These are phyloP conservation scores for Gaeumannomyces tritici DNA, from an alignment of 2,329 filamentous ascomycete species.

Conservation along the genomic window DNA sequence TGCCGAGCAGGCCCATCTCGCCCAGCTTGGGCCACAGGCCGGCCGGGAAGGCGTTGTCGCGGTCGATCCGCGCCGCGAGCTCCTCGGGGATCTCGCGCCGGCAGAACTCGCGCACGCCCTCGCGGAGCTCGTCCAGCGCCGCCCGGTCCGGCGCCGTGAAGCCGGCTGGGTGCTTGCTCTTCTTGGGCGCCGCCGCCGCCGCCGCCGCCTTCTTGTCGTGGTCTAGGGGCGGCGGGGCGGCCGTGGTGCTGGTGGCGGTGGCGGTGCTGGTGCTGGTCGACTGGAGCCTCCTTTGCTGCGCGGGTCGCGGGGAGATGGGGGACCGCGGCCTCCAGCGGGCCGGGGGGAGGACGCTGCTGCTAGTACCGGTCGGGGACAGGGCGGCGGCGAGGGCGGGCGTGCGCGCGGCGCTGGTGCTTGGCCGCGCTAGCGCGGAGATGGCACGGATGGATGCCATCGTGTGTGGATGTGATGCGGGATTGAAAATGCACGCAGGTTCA, in stretches of 20 bases:
- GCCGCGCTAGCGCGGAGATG: conserved; percentile 20
- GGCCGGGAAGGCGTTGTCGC: conserved; percentile 75
- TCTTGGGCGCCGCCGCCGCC: conserved; percentile 1
- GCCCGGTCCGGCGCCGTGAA: conserved; percentile 60
- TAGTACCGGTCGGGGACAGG: conserved; percentile 1
- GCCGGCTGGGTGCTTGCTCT: conserved; percentile 43
- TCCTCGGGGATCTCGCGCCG: conserved; percentile 79
- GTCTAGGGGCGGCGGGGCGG: conserved; percentile 4
- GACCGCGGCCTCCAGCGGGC: conserved; percentile 18
- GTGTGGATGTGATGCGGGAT: neutral
- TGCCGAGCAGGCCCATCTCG: conserved; percentile 81
- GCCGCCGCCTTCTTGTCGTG: neutral
- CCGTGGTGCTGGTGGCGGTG: conserved; percentile 3
- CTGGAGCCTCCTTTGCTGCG: neutral
- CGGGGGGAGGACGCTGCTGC: conserved; percentile 2
- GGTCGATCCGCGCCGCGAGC: conserved; percentile 74
- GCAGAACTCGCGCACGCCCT: conserved; percentile 81
- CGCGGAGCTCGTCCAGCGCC: conserved; percentile 72
- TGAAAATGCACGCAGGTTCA: neutral
- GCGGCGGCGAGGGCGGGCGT: neutral
- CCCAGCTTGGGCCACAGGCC: conserved; percentile 93
- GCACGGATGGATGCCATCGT: conserved; percentile 30
- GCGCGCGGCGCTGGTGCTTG: conserved; percentile 14
- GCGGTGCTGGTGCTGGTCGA: neutral
- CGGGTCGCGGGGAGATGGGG: conserved; percentile 18